Base-by-base conservation (phyloP, 2,329 filamentous ascomycete species). In the Fusarium sp. region DNA sequence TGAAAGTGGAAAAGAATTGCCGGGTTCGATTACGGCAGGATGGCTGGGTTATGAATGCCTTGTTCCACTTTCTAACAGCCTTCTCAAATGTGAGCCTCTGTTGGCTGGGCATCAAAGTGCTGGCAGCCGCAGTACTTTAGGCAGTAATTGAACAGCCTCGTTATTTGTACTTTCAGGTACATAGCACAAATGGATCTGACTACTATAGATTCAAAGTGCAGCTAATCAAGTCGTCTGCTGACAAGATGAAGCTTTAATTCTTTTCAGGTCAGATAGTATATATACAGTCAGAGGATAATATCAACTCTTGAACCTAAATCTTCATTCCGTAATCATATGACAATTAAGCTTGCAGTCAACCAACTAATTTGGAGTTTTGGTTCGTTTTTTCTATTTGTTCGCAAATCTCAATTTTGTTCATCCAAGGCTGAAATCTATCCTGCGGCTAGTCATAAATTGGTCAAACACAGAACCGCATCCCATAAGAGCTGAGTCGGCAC, bases 11-110 rank as follows among this genome's bases (percentile, higher is more conserved):
- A 25, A 44, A 6, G 11, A 17, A 6, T 42, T 42, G 0, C 15
- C 15, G 12, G 11, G 4, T n/a, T 10, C 25, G 10, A 10, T 25
- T 25, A 25, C 25, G 25, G 25, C 25, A 25, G 25, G 5, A 25
- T 25, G 25, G 25, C 25, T 25, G 25, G 5, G 25, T 25, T 35
- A 35, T 36, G 35, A 15, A 36, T 15, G 14, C 13, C 17, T 46
- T 29, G 0, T 29, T n/a, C 0, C 5, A n/a, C 18, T 46, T 47
- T 11, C 9, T 13, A 8, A 14, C 5, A 27, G 22, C 0, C 22
- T 31, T 31, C 13, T n/a, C 9, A n/a, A 17, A 20, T 14, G n/a
- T 14, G 13, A 47, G 27, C 12, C 7, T 7, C 4, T 47, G 14
- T n/a, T 31, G 45, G 4, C 31, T 31, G 45, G 45, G 45, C 20